These are phyloP conservation scores for Blastobotrys chiropterorum DNA, from an alignment of 805 yeast species.

Conservation along the genomic window DNA sequence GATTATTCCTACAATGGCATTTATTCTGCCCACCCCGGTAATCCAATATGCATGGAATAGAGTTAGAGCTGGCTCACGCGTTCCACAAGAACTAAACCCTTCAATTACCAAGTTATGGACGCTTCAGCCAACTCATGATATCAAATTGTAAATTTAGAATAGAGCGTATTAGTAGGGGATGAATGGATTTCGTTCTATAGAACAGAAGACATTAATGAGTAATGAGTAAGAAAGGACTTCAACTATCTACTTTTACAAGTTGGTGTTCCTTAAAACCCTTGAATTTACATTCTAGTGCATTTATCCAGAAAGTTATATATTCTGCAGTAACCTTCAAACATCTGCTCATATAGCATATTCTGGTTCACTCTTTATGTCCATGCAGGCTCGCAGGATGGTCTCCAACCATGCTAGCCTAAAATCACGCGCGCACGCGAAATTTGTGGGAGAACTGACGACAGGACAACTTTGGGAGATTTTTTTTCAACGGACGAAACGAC, in stretches of 20 bases:
- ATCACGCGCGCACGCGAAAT: neutral
- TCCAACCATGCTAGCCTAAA: neutral
- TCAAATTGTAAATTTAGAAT: neutral
- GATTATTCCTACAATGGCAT: slow-evolving; percentile 32
- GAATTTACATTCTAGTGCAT: too few relatives aligned
- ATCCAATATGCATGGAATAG: slow-evolving; percentile 20
- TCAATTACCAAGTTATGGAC: slow-evolving; percentile 3
- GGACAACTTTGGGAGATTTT: neutral
- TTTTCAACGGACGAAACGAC: neutral
- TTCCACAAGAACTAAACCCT: neutral
- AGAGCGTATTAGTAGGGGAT: too few relatives aligned
- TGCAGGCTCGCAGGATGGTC: too few relatives aligned
- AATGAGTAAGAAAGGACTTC: too few relatives aligned
- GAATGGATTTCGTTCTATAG: too few relatives aligned
- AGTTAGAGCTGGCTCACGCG: neutral
- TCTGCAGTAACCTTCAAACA: too few relatives aligned
- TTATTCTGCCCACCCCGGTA: slow-evolving; percentile 28
- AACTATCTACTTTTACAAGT: too few relatives aligned
- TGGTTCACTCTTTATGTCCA: too few relatives aligned
- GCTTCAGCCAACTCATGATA: slow-evolving; percentile 4
- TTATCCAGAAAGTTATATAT: too few relatives aligned
- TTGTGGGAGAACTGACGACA: neutral
- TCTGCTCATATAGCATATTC: too few relatives aligned
- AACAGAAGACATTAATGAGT: too few relatives aligned
- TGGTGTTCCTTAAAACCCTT: too few relatives aligned